Evolutionary conservation across 1,284 basidiomycete genomes (phyloP), one percentile per base, ranked within the genome.

Genomic region (Trichosporon ovoides): DNA sequence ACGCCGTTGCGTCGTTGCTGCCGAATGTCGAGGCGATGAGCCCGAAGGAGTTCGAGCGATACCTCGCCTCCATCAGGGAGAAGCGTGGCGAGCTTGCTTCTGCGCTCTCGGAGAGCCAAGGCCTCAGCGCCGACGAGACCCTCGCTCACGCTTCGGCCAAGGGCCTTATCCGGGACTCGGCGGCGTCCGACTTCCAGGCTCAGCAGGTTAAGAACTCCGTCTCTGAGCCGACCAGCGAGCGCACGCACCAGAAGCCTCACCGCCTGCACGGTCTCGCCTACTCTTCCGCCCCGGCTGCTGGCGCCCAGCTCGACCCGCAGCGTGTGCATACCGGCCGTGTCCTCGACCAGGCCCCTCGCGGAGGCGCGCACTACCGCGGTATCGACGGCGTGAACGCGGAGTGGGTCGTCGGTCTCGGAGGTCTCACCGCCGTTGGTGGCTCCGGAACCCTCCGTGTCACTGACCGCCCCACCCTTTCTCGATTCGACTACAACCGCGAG

Each of bases 1-100:
- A 20, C 31, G n/a, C n/a, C 20, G 13, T 34, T 10, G 43, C 31
- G 34, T 22, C 61, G 40, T 60, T 62, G 49, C 60, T 77, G 34
- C 66, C 68, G 4, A 73, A 78, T 60, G 66, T 78, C 38, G 71
- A 78, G 53, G 58, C 57, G 2, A 75, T 78, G 75, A 67, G 62
- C 19, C 63, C 68, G 36, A 36, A 58, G 36, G 66, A 73, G 53
- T 78, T 77, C 59, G 63, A 70, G 33, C 28, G 38, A 10, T 77
- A 76, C 60, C 60, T 77, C 43, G 62, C 66, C 4, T 49, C 59
- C 35, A 53, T 77, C 3, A 59, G 72, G 13, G 18, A 50, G 19
- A 60, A 66, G 24, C 61, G 74, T n/a, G 28, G 53, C 31, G 53
- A 62, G 52, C 68, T 66, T 20, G 35, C n/a, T 33, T 46, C 34